phyloP scores from a whole-genome alignment of 129 eudicot genomes.

The Centrapalus pauciflorus region DNA sequence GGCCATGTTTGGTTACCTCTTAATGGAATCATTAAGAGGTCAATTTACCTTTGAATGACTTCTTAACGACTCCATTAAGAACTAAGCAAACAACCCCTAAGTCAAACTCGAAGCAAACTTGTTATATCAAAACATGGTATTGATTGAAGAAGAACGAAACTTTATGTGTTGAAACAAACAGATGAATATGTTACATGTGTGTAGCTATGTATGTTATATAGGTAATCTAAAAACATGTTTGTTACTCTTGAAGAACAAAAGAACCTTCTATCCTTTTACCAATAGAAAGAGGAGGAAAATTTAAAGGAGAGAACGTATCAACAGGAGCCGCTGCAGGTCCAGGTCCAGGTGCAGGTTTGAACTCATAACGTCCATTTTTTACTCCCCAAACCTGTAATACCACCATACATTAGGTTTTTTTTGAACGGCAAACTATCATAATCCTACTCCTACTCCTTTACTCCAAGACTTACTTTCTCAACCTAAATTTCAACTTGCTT shows the following conservation, averaged over 20 bases:
- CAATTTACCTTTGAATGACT: too few relatives aligned
- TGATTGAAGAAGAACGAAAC: not conserved
- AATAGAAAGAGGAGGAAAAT: constrained; percentile 49
- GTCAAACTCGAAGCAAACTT: too few relatives aligned
- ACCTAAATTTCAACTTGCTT: too few relatives aligned
- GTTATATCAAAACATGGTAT: too few relatives aligned
- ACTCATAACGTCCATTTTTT: constrained; percentile 90
- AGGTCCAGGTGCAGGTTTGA: constrained; percentile 70
- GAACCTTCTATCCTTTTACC: constrained; percentile 86
- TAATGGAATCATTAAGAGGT: too few relatives aligned
- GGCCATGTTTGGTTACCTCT: too few relatives aligned
- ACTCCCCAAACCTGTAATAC: constrained; percentile 89
- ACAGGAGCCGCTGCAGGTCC: constrained; percentile 55
- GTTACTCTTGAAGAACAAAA: constrained; percentile 74
- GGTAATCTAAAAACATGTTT: constrained; percentile 3
- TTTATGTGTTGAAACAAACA: not conserved
- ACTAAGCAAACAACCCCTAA: too few relatives aligned
- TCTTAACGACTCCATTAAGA: too few relatives aligned
- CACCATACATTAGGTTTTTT: too few relatives aligned
- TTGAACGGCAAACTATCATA: too few relatives aligned
- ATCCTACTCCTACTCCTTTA: too few relatives aligned
- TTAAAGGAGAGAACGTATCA: constrained; percentile 57
- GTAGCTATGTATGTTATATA: not conserved
- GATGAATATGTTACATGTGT: constrained; percentile 32
- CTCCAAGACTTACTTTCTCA: too few relatives aligned